Conservation (phyloP, 2,329 filamentous ascomycete species). For the Immersiporthe knoxdaviesiana region DNA sequence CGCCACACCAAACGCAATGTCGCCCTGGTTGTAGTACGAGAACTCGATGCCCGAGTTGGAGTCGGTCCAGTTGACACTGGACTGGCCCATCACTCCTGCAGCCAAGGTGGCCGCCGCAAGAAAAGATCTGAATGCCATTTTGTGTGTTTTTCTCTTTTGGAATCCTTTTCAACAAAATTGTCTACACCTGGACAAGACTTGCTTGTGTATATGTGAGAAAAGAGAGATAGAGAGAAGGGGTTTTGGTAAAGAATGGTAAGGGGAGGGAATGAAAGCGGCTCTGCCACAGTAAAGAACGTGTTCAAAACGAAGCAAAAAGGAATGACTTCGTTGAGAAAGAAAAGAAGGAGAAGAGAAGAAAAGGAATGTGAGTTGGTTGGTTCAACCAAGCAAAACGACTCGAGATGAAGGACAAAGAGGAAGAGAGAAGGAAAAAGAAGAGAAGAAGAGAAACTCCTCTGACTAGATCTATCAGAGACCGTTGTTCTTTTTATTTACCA, state of each 20-base stretch:
- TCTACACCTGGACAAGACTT: constrained; percentile 12
- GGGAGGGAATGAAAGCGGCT: constrained; percentile 25
- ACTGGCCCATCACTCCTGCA: constrained; percentile 25
- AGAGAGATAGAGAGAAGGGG: not conserved
- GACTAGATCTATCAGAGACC: not conserved
- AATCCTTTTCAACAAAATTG: constrained; percentile 4
- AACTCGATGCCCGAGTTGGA: constrained; percentile 25
- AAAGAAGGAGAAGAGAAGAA: not conserved
- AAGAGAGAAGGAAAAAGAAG: constrained; percentile 13
- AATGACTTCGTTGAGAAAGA: constrained; percentile 24
- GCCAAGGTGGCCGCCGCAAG: constrained; percentile 27
- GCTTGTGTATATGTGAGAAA: not conserved
- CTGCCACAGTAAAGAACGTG: constrained; percentile 29
- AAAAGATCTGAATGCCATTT: constrained; percentile 17
- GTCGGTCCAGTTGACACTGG: constrained; percentile 24
- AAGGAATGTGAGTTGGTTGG: constrained; percentile 22
- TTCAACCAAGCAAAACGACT: constrained; percentile 30
- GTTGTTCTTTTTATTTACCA: constrained; percentile 3
- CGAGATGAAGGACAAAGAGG: constrained; percentile 22
- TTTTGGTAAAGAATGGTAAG: constrained; percentile 4
- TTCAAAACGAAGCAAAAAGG: constrained; percentile 24
- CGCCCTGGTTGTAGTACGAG: constrained; percentile 29
- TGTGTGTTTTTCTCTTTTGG: not conserved
- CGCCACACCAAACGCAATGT: constrained; percentile 49
- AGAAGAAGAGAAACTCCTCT: not conserved